phyloP scores from a whole-genome alignment of 148 eudicot species.

The Pouteria glomerata region DNA sequence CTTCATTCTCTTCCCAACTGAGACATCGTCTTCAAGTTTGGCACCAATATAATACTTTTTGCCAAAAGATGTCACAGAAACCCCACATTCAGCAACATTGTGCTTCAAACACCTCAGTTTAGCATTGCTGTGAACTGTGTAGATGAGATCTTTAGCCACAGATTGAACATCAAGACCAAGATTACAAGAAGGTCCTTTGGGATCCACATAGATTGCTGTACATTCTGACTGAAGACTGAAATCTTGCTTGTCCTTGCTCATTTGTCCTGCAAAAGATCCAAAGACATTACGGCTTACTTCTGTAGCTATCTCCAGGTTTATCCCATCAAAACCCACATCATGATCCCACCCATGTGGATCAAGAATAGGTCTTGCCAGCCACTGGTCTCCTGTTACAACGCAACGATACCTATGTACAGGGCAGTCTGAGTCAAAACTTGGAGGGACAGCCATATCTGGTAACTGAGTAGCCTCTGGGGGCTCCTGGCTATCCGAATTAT shows the following conservation, averaged over 20 bases:
- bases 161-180: constrained; percentile 74
- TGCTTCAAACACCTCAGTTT: constrained; percentile 40
- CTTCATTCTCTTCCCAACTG: constrained; percentile 52
- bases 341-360: constrained; percentile 97
- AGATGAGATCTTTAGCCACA: constrained; percentile 56
- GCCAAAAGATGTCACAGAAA: constrained; percentile 64
- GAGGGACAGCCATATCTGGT: constrained; percentile 78
- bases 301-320: constrained; percentile 59
- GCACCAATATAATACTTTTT: constrained; percentile 60
- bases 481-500: constrained; percentile 27
- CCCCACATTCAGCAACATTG: constrained; percentile 67
- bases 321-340: constrained; percentile 90
- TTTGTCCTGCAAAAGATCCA: constrained; percentile 70
- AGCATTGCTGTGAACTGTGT: constrained; percentile 48
- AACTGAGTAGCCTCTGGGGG: constrained; percentile 58
- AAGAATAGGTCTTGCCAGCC: constrained; percentile 79
- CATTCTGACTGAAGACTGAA: constrained; percentile 76
- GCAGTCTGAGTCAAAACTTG: constrained; percentile 70
- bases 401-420: constrained; percentile 73
- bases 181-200: constrained; percentile 51
- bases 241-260: constrained; percentile 94
- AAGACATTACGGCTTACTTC: constrained; percentile 44
- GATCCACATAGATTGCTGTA: constrained; percentile 51
- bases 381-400: constrained; percentile 54
- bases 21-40: constrained; percentile 65